A percentile compares a stretch with the other conserved stretches of the same genome.
These are phyloP conservation scores for Aspergillus piperis DNA, from an alignment of 2,329 filamentous ascomycete species.

Conservation along the genomic window DNA sequence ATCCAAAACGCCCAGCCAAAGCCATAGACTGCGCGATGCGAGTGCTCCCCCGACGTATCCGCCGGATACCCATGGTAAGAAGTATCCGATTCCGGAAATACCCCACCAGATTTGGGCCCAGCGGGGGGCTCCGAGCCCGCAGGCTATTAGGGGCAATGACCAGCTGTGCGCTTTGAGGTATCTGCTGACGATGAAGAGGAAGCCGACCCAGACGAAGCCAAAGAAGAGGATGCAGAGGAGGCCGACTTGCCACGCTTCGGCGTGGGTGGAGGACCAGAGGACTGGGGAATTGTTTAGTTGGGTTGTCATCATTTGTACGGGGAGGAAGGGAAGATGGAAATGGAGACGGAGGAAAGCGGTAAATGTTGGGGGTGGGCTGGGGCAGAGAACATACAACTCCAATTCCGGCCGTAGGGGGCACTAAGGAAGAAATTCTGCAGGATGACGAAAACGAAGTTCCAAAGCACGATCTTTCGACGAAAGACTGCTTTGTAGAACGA, in stretches of 20 bases:
- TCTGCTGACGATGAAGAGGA: slow-evolving; percentile 49
- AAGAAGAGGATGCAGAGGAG: slow-evolving; percentile 52
- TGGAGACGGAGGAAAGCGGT: too few relatives aligned
- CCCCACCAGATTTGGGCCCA: slow-evolving; percentile 70
- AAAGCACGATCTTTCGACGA: slow-evolving; percentile 50
- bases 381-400: slow-evolving; percentile 46
- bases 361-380: too few relatives aligned
- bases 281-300: slow-evolving; percentile 18
- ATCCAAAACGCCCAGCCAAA: slow-evolving; percentile 67
- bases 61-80: slow-evolving; percentile 61
- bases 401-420: slow-evolving; percentile 65
- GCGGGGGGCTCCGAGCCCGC: slow-evolving; percentile 63
- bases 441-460: slow-evolving; percentile 61
- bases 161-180: slow-evolving; percentile 62
- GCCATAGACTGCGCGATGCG: slow-evolving; percentile 59
- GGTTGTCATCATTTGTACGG: too few relatives aligned
- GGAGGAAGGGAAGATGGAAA: too few relatives aligned
- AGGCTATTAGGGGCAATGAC: slow-evolving; percentile 67
- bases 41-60: slow-evolving; percentile 55
- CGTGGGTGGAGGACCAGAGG: slow-evolving; percentile 60
- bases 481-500: slow-evolving; percentile 64
- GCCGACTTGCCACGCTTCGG: slow-evolving; percentile 58
- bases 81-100: slow-evolving; percentile 59
- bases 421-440: slow-evolving; percentile 68
- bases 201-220: slow-evolving; percentile 57